These are phyloP conservation scores for Cudoniella acicularis DNA, from an alignment of 495 filamentous ascomycete species.

Conservation along the genomic window DNA sequence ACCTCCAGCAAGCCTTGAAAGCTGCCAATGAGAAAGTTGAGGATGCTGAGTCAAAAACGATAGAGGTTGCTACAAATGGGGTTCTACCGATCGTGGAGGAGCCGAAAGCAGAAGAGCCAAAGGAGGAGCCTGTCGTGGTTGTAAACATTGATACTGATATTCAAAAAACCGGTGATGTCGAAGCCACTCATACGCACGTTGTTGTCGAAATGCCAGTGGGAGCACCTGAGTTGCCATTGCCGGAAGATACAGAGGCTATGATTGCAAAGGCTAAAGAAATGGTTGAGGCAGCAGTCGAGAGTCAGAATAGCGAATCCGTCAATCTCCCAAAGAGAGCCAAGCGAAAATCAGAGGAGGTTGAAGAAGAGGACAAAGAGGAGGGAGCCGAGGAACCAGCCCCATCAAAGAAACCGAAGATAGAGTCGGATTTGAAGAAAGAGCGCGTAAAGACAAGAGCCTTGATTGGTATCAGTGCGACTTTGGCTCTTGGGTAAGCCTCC, in stretches of 20 bases:
- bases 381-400: constrained; percentile 51
- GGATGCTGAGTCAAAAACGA: background rate
- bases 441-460: constrained; percentile 78
- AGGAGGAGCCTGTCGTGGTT: constrained; percentile 57
- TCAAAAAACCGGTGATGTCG: constrained; percentile 58
- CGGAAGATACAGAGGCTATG: constrained; percentile 74
- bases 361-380: constrained; percentile 34
- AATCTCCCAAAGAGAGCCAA: constrained; percentile 55
- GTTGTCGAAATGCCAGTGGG: constrained; percentile 71
- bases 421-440: constrained; percentile 76
- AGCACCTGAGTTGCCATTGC: constrained; percentile 63
- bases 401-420: constrained; percentile 71
- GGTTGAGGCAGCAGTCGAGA: constrained; percentile 74
- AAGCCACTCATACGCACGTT: constrained; percentile 71
- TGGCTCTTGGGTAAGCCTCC: constrained; percentile 79
- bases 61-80: constrained; percentile 29
- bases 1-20: constrained; percentile 20
- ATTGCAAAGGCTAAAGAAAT: constrained; percentile 83
- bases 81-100: constrained; percentile 4
- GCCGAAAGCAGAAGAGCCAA: constrained; percentile 40
- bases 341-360: constrained; percentile 77
- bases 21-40: constrained; percentile 1
- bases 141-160: constrained; percentile 67
- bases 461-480: constrained; percentile 76
- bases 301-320: constrained; percentile 41